Conservation (phyloP, 179 eudicot species). For the Corrigiola litoralis region DNA sequence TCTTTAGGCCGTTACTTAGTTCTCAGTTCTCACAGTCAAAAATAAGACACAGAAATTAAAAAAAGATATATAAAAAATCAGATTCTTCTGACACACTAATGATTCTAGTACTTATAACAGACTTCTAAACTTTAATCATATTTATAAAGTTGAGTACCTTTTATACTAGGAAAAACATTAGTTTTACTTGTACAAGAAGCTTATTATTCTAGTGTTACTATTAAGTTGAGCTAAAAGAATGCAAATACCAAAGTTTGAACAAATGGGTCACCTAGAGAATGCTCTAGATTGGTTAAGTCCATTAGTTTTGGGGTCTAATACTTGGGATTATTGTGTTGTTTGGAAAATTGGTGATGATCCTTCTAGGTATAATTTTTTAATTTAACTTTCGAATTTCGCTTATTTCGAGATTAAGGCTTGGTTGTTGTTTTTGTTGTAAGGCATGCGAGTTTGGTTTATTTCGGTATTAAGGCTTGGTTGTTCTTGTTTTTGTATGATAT, state of each 20-base stretch:
- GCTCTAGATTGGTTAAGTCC: constrained; percentile 50
- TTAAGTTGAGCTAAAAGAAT: neutral
- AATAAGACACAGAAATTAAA: constrained; percentile 4
- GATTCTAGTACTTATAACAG: constrained; percentile 25
- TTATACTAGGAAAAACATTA: neutral
- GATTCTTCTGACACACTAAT: constrained; percentile 32
- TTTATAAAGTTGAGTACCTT: neutral
- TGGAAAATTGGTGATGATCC: constrained; percentile 77
- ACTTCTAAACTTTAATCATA: neutral
- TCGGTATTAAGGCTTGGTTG: too few species aligned
- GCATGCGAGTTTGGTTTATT: neutral
- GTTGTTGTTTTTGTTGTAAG: neutral
- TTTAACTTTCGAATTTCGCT: neutral
- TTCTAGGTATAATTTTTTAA: constrained; percentile 29
- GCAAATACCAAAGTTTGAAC: constrained; percentile 16
- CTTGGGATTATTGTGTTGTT: constrained; percentile 77
- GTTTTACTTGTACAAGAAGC: neutral
- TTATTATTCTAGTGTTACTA: too few species aligned
- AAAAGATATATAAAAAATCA: constrained; percentile 13
- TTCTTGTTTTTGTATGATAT: too few species aligned
- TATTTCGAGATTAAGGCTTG: too few species aligned
- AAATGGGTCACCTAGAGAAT: constrained; percentile 43
- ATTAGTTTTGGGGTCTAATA: constrained; percentile 29
- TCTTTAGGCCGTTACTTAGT: constrained; percentile 16
- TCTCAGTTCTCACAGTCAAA: constrained; percentile 4